Conservation (phyloP, 2,329 filamentous ascomycete species). For the Nectriaceae sp. region DNA sequence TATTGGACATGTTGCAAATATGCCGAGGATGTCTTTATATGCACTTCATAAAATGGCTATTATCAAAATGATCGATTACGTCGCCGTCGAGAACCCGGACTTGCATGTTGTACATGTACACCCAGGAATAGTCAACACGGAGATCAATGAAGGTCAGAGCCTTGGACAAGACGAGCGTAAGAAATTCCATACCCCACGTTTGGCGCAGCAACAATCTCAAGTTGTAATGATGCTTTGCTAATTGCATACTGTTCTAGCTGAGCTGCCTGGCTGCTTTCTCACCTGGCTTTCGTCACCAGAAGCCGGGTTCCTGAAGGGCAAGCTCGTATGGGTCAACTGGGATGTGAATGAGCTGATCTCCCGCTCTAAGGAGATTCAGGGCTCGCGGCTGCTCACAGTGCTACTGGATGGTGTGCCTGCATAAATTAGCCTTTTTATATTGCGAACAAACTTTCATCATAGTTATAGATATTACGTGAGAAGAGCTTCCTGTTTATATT, state of each 20-base stretch:
- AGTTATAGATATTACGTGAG: too few species aligned
- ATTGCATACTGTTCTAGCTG: background rate
- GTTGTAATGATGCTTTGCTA: too few species aligned
- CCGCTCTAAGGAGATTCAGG: background rate
- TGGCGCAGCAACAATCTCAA: background rate
- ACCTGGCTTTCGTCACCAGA: conserved; percentile 10
- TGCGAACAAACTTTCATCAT: too few species aligned
- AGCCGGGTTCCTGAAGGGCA: conserved; percentile 34
- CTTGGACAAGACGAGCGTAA: background rate
- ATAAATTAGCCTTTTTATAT: too few species aligned
- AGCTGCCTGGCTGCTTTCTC: conserved; percentile 12
- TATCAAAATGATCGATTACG: conserved; percentile 36
- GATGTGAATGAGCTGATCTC: conserved; percentile 36
- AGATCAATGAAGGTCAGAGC: conserved; percentile 26
- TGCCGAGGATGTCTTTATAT: conserved; percentile 31
- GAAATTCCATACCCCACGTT: background rate
- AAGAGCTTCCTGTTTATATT: too few species aligned
- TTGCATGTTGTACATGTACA: conserved; percentile 41
- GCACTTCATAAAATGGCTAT: conserved; percentile 36
- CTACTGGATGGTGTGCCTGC: background rate
- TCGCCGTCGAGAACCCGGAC: conserved; percentile 37
- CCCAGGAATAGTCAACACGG: conserved; percentile 42
- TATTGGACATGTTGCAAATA: conserved; percentile 17
- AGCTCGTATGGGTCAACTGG: conserved; percentile 36
- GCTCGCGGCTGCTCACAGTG: background rate